These are phyloP conservation scores for Colletotrichum kahawae DNA, from an alignment of 2,329 filamentous ascomycete genomes.

Conservation along the genomic window DNA sequence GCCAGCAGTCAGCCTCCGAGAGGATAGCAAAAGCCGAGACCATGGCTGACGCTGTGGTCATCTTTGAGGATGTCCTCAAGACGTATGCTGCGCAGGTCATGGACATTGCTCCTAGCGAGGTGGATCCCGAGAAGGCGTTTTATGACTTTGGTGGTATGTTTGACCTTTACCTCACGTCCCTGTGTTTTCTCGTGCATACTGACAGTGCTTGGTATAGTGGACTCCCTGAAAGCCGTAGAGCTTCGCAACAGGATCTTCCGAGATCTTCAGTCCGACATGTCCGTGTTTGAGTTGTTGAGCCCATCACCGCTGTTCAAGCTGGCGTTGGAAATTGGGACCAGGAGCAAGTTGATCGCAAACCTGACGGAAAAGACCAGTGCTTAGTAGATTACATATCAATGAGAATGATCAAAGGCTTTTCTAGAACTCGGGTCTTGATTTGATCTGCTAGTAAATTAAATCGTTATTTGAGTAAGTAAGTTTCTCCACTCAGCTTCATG, in stretches of 20 bases:
- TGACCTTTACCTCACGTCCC: neutral
- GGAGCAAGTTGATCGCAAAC: neutral
- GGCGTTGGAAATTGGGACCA: neutral
- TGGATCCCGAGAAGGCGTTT: constrained; percentile 4
- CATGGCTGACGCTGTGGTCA: neutral
- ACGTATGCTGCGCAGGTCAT: neutral
- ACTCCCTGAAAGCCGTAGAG: constrained; percentile 4
- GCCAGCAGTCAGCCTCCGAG: neutral
- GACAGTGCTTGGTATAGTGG: neutral
- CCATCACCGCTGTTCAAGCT: neutral
- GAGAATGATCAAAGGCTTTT: neutral
- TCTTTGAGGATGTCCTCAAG: neutral
- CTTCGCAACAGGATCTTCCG: neutral
- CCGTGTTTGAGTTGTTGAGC: constrained; percentile 5
- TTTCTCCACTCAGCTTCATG: accelerated
- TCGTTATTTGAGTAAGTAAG: accelerated
- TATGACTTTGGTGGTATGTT: constrained; percentile 8
- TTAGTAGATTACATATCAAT: accelerated
- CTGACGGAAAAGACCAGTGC: neutral
- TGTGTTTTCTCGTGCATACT: neutral
- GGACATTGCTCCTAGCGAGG: neutral
- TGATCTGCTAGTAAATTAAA: accelerated
- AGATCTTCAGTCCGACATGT: constrained; percentile 1
- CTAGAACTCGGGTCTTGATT: accelerated
- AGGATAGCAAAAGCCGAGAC: neutral